Base-by-base conservation (phyloP, 2,329 filamentous ascomycete species). In the Alternaria consortialis region DNA sequence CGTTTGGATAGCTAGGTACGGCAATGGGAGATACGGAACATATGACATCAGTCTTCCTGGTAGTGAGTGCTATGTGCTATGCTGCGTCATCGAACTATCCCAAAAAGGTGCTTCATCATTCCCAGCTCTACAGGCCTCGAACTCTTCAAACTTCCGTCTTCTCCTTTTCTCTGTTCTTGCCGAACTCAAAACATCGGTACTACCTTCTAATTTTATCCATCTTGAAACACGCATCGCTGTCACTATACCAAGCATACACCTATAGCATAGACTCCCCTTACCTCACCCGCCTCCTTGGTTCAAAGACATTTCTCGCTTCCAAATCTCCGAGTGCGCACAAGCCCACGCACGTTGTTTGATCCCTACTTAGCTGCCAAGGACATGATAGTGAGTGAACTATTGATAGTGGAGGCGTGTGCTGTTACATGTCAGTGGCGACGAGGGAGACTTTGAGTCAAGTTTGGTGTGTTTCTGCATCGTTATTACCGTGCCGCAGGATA, bases 1-100 rank as follows among this genome's bases (percentile, higher is more conserved):
- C 34, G 46, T 57, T 57, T 52, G 54, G 29, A 43, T 52, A 39
- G 34, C 25, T 51, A 42, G 48, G 46, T 27, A 42, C 32, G 34
- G 20, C 39, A 52, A 43, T 57, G 46, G 37, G 32, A 36, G 17
- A 29, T 37, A 15, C 44, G 40, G 4, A 52, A 43, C 17, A 52
- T 44, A n/a, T 15, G 54, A 44, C 32, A 52, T 36, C 9, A 20
- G 17, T 40, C 36, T 42, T 46, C n/a, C 8, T 27, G 20, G 42
- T 17, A 23, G 42, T 55, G 53, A 37, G 23, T 50, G 32, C 20
- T n/a, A 25, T n/a, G 20, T 36, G 46, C 13, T 17, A 7, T 50
- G 32, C 29, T 6, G 20, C 12, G 23, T 20, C 20, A 20, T 20
- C 20, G 20, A 20, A 20, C 20, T 20, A 20, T 20, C 20, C 20